phyloP scores from a whole-genome alignment of 2,329 filamentous ascomycete species.

The Talaromyces atroroseus region DNA sequence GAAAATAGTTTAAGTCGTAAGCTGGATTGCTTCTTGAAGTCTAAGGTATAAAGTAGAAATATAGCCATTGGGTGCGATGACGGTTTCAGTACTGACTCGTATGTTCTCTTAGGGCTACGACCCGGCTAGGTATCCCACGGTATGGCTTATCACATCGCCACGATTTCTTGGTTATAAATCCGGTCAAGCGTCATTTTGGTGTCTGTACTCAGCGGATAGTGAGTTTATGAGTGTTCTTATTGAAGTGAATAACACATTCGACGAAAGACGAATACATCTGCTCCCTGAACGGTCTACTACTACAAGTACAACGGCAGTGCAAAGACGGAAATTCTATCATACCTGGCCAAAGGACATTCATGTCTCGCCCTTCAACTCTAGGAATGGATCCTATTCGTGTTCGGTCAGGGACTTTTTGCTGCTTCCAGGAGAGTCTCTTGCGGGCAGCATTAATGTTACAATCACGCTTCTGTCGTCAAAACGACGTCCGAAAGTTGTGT shows the following conservation, averaged over 20 bases:
- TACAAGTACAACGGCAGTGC: not conserved
- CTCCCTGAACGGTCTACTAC: not conserved
- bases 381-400: not conserved
- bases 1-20: not conserved
- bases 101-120: not conserved
- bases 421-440: not conserved
- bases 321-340: slow-evolving; percentile 1
- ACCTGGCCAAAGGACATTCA: slow-evolving; percentile 5
- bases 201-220: not conserved
- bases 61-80: not conserved
- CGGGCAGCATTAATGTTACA: slow-evolving; percentile 1
- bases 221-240: not conserved
- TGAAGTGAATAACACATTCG: slow-evolving; percentile 7
- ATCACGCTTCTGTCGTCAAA: slow-evolving; percentile 1
- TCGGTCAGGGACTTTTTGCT: not conserved
- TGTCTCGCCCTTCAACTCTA: slow-evolving; percentile 7
- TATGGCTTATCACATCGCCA: slow-evolving; percentile 8
- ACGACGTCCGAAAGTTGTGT: not conserved
- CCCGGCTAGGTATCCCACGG: slow-evolving; percentile 1
- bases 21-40: not conserved
- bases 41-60: not conserved
- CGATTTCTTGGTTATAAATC: slow-evolving; percentile 3
- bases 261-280: slow-evolving; percentile 3
- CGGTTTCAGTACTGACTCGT: not conserved
- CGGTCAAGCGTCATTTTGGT: slow-evolving; percentile 9